Percentiles rank a stretch among this genome's conserved stretches.
phyloP scores from a whole-genome alignment of 2,329 filamentous ascomycete species.

The Penicillium sp. region DNA sequence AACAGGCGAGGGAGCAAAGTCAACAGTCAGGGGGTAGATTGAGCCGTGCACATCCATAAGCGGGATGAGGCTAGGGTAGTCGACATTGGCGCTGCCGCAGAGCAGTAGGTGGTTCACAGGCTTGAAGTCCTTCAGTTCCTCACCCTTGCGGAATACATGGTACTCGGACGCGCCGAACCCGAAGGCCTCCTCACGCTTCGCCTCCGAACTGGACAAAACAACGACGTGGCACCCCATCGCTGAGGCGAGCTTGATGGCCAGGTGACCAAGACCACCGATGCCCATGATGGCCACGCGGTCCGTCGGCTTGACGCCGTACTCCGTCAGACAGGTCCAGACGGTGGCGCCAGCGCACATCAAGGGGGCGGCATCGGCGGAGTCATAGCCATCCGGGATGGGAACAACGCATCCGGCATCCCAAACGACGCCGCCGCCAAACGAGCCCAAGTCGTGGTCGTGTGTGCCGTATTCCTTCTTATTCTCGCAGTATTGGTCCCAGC shows the following conservation, averaged over 20 bases:
- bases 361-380: slow-evolving; percentile 34
- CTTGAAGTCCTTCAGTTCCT: slow-evolving; percentile 24
- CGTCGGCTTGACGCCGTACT: slow-evolving; percentile 62
- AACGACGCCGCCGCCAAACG: slow-evolving; percentile 33
- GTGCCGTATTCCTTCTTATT: slow-evolving; percentile 34
- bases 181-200: slow-evolving; percentile 30
- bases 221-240: slow-evolving; percentile 65
- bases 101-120: slow-evolving; percentile 28
- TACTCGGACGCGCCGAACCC: slow-evolving; percentile 28
- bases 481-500: slow-evolving; percentile 37
- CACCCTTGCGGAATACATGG: slow-evolving; percentile 25
- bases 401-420: slow-evolving; percentile 42
- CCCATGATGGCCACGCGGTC: slow-evolving; percentile 69
- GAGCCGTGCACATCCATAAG: slow-evolving; percentile 27
- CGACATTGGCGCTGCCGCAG: slow-evolving; percentile 26
- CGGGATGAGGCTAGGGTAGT: slow-evolving; percentile 26
- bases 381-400: slow-evolving; percentile 35
- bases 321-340: slow-evolving; percentile 58
- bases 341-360: slow-evolving; percentile 43
- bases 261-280: slow-evolving; percentile 70
- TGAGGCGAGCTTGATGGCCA: slow-evolving; percentile 67
- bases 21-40: slow-evolving; percentile 29
- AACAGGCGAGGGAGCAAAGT: slow-evolving; percentile 20
- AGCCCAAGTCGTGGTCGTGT: slow-evolving; percentile 36
- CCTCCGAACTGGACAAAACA: slow-evolving; percentile 29